Evolutionary conservation across 495 filamentous ascomycete genomes (phyloP), one percentile per base, ranked within the genome.

Genomic region (Hyphodiscus hymeniophilus): DNA sequence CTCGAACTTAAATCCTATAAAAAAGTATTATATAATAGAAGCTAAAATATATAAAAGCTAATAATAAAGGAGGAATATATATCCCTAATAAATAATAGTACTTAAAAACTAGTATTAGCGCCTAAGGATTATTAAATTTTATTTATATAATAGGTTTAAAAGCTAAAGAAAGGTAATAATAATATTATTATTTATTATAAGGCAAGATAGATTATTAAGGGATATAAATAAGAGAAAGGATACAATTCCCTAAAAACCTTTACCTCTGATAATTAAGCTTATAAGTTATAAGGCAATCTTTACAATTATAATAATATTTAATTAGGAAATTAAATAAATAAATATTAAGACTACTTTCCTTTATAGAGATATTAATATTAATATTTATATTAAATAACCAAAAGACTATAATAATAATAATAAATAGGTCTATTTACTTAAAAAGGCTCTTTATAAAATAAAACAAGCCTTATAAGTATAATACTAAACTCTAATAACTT

Each of bases 191-290:
- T 17, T 17, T 17, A 17, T 6, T 38, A 38, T 16, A 38, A 38
- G 17, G 35, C 16, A 10, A 8, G 35, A 38, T 38, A 38, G 16
- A 17, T 38, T 17, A 17, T 38, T 6, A 38, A 17, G 17, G 35
- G 35, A 6, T 38, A 10, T 17, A 10, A 10, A 17, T 17, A 38
- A 17, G 6, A 38, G 16, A 17, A 38, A 38, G 35, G 17, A 38
- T 6, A 10, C 7, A 16, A 38, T 17, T 38, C 8, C 50, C 31
- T 65, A 26, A 59, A 73, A 42, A 70, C 62, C 2, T 72, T 66
- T 54, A 56, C 65, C 5, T 60, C 59, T 22, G n/a, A 66, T 71
- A 20, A 64, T 69, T 31, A 71, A 71, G 45, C 54, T 57, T 35
- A 61, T 61, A 47, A 60, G 48, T 32, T 67, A 63, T 38, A 60